A percentile compares a stretch with the other conserved stretches of the same genome.
Conservation (phyloP, 495 filamentous ascomycete species). For the Neurospora terricola region DNA sequence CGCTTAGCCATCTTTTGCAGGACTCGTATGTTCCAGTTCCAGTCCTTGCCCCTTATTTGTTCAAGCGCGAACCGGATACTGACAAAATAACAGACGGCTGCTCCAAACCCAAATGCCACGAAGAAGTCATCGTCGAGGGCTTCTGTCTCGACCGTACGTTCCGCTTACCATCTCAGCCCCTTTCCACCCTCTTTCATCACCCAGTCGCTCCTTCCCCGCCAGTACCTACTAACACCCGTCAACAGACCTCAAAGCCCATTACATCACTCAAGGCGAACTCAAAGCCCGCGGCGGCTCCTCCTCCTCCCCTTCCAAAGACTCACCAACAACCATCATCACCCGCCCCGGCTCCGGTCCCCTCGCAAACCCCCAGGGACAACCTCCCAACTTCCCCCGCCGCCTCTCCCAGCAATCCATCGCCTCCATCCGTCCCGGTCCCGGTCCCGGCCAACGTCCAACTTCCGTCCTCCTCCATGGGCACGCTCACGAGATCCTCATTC, state of each 20-base stretch:
- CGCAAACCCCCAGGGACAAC: not conserved
- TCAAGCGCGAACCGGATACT: not conserved
- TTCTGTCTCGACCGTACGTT: slow-evolving; percentile 16
- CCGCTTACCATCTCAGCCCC: too few relatives aligned
- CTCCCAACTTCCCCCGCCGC: not conserved
- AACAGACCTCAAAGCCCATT: slow-evolving; percentile 17
- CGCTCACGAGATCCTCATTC: not conserved
- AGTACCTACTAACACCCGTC: not conserved
- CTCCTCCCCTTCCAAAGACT: not conserved
- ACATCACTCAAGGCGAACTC: slow-evolving; percentile 14
- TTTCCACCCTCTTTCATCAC: not conserved
- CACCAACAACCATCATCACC: not conserved
- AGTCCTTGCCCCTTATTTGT: not conserved
- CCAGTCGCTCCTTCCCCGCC: not conserved
- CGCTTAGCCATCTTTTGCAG: slow-evolving; percentile 11
- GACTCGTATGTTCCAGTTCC: slow-evolving; percentile 1
- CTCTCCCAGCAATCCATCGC: not conserved
- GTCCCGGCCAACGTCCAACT: not conserved
- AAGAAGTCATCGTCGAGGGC: slow-evolving; percentile 9
- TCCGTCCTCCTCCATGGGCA: not conserved
- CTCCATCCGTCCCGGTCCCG: not conserved
- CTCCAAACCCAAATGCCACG: slow-evolving; percentile 10
- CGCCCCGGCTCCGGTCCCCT: not conserved
- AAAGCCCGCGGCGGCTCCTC: not conserved
- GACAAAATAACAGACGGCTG: slow-evolving; percentile 8